Percentiles rank a stretch among this genome's conserved stretches.
These are phyloP conservation scores for Vitis hybrid DNA, from an alignment of 177 flowering plant genomes.

Conservation along the genomic window DNA sequence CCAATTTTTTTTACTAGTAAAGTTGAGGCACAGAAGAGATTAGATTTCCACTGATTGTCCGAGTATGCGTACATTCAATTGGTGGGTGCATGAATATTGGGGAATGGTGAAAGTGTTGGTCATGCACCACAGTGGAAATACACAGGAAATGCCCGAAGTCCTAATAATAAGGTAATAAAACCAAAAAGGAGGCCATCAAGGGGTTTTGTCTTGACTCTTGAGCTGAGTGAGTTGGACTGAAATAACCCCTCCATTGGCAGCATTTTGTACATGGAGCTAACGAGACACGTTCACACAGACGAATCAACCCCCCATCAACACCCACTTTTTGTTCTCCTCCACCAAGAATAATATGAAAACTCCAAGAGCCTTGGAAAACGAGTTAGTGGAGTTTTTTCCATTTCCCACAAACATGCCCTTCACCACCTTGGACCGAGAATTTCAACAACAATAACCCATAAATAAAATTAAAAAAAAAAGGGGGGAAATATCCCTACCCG, in stretches of 20 bases:
- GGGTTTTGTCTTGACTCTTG: conserved; percentile 27
- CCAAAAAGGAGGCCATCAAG: conserved; percentile 29
- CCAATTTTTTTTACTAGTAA: too few species aligned
- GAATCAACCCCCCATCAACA: conserved; percentile 5
- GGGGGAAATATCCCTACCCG: conserved; percentile 16
- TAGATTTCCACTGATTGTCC: too few species aligned
- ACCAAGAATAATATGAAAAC: conserved; percentile 27
- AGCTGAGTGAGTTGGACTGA: conserved; percentile 11
- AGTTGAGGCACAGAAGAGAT: too few species aligned
- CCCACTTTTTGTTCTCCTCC: conserved; percentile 20
- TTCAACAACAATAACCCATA: conserved; percentile 12
- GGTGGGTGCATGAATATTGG: conserved; percentile 4
- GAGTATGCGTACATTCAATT: not conserved
- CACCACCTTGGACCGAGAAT: conserved; percentile 28
- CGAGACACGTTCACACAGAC: not conserved
- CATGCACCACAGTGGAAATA: not conserved
- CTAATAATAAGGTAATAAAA: conserved; percentile 43
- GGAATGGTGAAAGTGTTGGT: not conserved
- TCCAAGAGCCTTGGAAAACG: conserved; percentile 52
- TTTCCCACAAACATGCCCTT: conserved; percentile 65
- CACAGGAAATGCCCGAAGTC: not conserved
- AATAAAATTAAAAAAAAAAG: not conserved
- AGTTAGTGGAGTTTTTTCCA: conserved; percentile 52
- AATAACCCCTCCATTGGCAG: not conserved
- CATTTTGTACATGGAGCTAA: conserved; percentile 6